Conservation (phyloP, 2,329 filamentous ascomycete species). For the Raffaelea arxii region DNA sequence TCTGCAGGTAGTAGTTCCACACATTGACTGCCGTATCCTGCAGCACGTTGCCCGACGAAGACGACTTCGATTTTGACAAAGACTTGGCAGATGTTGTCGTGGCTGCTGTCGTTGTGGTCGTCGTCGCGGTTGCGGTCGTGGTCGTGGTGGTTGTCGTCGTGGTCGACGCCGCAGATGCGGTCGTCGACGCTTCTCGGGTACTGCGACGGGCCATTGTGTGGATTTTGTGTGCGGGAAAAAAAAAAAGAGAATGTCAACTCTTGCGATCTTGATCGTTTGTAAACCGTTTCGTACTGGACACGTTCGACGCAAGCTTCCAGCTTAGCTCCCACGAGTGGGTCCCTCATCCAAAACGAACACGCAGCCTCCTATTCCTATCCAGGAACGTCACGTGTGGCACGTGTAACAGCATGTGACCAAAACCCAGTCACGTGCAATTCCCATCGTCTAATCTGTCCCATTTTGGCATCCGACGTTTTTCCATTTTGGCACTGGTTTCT, state of each 20-base stretch:
- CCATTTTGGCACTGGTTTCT: too few relatives aligned
- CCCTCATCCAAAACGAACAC: constrained; percentile 10
- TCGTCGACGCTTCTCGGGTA: background rate
- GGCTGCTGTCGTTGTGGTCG: background rate
- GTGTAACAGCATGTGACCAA: too few relatives aligned
- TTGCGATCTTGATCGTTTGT: background rate
- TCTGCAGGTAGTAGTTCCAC: constrained; percentile 66
- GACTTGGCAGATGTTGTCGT: background rate
- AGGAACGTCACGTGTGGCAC: too few relatives aligned
- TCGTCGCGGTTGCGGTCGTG: background rate
- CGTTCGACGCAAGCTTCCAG: background rate
- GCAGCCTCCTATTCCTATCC: constrained; percentile 12
- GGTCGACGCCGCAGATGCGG: background rate
- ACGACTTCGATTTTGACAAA: background rate
- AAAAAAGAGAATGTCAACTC: background rate
- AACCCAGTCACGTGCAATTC: too few relatives aligned
- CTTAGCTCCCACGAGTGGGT: constrained; percentile 1
- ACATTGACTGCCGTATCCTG: constrained; percentile 58
- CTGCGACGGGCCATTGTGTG: constrained; percentile 7
- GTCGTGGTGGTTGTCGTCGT: background rate
- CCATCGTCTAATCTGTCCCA: too few relatives aligned
- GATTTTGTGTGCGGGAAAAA: background rate
- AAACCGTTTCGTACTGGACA: background rate
- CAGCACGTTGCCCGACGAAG: constrained; percentile 8
- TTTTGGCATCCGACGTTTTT: too few relatives aligned